These are phyloP conservation scores for Globisporangium emineosum DNA, from an alignment of 352 stramenopile genomes.

Conservation along the genomic window DNA sequence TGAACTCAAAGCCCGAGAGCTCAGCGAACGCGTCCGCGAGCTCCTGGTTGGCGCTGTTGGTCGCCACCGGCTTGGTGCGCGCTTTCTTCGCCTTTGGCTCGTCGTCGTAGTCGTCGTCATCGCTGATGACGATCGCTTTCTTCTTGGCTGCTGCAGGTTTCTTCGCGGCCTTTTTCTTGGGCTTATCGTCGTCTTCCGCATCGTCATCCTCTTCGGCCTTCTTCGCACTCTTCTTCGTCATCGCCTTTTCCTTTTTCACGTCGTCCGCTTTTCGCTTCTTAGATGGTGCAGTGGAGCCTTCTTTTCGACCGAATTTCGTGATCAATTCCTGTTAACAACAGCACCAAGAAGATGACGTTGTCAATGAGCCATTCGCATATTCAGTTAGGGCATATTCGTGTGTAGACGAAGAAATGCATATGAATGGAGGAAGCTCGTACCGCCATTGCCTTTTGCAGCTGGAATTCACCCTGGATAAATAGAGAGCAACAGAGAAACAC, in stretches of 20 bases:
- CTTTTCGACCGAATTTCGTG: slow-evolving; percentile 69
- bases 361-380: neutral
- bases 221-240: slow-evolving; percentile 20
- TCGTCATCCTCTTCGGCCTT: neutral
- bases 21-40: slow-evolving; percentile 77
- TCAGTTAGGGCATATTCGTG: neutral
- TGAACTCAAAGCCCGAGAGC: slow-evolving; percentile 87
- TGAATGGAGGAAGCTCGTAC: slow-evolving; percentile 18
- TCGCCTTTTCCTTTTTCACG: slow-evolving; percentile 31
- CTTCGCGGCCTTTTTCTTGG: slow-evolving; percentile 30
- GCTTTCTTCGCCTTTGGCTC: slow-evolving; percentile 53
- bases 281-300: slow-evolving; percentile 23
- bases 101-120: slow-evolving; percentile 44
- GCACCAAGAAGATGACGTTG: neutral
- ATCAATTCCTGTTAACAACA: slow-evolving; percentile 57
- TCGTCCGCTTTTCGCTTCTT: slow-evolving; percentile 56
- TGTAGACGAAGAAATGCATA: neutral
- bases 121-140: slow-evolving; percentile 17
- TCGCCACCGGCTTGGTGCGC: slow-evolving; percentile 38
- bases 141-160: slow-evolving; percentile 18
- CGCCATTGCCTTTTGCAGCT: slow-evolving; percentile 64
- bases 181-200: slow-evolving; percentile 7
- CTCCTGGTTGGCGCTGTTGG: slow-evolving; percentile 60
- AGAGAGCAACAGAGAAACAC: slow-evolving; percentile 1
- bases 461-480: slow-evolving; percentile 57